Evolutionary conservation across 192 early-diverging fungal species (phyloP), one percentile per base, ranked within the genome.

Genomic region (Coemansia sp.): DNA sequence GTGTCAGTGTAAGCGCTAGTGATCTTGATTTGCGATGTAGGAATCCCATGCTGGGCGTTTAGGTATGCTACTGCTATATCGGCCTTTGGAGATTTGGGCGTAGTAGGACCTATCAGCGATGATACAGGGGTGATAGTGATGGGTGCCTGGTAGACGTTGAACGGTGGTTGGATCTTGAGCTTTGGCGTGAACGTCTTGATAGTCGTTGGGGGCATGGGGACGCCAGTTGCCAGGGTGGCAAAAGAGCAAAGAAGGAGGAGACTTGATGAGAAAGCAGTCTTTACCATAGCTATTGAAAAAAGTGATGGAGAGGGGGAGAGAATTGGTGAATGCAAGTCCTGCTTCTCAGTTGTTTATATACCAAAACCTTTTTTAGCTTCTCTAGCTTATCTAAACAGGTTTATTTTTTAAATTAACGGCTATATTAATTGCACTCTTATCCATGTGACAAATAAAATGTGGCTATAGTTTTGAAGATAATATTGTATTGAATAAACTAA

Each of bases 1-100:
- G 88, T 73, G 8, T 90, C 90, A 16, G 73, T 82, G 74, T 93
- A 92, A 8, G 86, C 67, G 73, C 87, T 86, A 53, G 90, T 87
- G 62, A 94, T 86, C n/a, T 82, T 67, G 53, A 85, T 52, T 6
- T 44, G 45, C 9, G 40, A 30, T 4, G 64, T 24, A 2, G 32
- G 20, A 18, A 76, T 76, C 0, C 53, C 53, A 43, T 71, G 69
- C 1, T 38, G 39, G 9, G 50, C 24, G 12, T 39, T 16, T 12
- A 76, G 43, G 35, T 71, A 67, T 0, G 52, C 20, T 0, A 24
- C 16, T 5, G 74, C 65, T 8, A 64, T 44, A 13, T 65, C 38
- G n/a, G 65, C 29, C 20, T 24, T 58, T 50, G 32, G 38, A 43
- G 38, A 37, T 24, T 50, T 50, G 5, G 47, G 10, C 6, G 22